Conservation (phyloP, 345 rosid species). For the Clarkia xantiana region DNA sequence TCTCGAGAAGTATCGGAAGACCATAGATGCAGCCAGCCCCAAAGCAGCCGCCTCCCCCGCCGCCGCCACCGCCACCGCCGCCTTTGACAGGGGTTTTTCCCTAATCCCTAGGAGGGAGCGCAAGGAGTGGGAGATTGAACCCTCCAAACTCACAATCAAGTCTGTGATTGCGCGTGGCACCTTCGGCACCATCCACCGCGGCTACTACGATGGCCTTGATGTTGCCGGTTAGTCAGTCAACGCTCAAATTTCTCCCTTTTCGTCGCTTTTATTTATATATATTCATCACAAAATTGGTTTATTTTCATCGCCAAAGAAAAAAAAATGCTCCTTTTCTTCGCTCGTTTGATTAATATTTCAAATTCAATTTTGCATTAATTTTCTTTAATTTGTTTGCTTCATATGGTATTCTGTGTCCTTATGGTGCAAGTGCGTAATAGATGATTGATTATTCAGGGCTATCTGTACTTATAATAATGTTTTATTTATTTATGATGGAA, state of each 20-base stretch:
- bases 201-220: constrained; percentile 71
- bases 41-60: constrained; percentile 1
- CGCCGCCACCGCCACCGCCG: constrained; percentile 1
- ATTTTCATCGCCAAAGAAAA: too few species aligned
- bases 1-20: constrained; percentile 41
- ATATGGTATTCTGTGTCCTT: too few species aligned
- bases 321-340: too few species aligned
- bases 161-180: constrained; percentile 92
- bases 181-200: constrained; percentile 96
- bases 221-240: constrained; percentile 64
- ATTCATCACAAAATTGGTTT: too few species aligned
- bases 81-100: constrained; percentile 4
- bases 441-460: too few species aligned
- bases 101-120: constrained; percentile 25
- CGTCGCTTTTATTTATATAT: not conserved
- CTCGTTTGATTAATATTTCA: too few species aligned
- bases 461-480: too few species aligned
- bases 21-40: constrained; percentile 9
- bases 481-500: too few species aligned
- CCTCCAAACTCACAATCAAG: constrained; percentile 72
- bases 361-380: too few species aligned
- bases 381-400: too few species aligned
- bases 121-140: constrained; percentile 95
- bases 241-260: constrained; percentile 3
- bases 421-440: too few species aligned